Base-by-base conservation (phyloP, 495 filamentous ascomycete species). In the Aspergillus bridgeri region DNA sequence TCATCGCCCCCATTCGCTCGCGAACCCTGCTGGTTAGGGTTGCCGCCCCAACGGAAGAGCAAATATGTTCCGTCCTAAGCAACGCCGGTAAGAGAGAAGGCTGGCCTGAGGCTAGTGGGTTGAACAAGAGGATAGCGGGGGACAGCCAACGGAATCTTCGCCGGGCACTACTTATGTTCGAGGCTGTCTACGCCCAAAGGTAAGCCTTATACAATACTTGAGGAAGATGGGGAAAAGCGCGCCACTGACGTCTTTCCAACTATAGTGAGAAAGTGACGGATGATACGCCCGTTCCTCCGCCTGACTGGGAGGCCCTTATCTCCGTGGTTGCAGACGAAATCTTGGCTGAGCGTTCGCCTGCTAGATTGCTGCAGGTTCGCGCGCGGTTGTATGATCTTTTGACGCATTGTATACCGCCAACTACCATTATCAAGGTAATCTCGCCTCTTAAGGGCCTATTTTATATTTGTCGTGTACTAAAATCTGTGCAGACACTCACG, bases 121-220 rank as follows among this genome's bases (percentile, higher is more conserved):
- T 98, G 59, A 89, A 96, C 67, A 77, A 79, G 69, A 83, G 91
- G 60, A 92, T 98, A 70, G 94, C 94, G 3, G 86, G 86, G 68
- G 94, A 97, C 65, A 93, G 92, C 73, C 92, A 89, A 29, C 83
- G 94, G 65, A 98, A 98, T 75, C 74, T 98, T 63, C 83, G 94
- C 57, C 83, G 85, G 59, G 94, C 94, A 42, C 70, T 98, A 67
- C 78, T 98, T 59, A 98, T 98, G 91, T 93, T 89, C 65, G 94
- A 98, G 76, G 89, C 93, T 17, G 89, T 97, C 42, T 89, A 98
- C 77, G 94, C 94, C 48, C 92, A 96, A 64, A 98, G 96, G 94
- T 97, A 77, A 64, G 83, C n/a, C 18, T 20, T 29, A 5, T 19
- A 0, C 18, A 15, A 20, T 54, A 17, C 1, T 19, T 33, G 24